Evolutionary conservation across 352 stramenopile genomes (phyloP), one percentile per base, ranked within the genome.

Genomic region (Globisporangium splendens): DNA sequence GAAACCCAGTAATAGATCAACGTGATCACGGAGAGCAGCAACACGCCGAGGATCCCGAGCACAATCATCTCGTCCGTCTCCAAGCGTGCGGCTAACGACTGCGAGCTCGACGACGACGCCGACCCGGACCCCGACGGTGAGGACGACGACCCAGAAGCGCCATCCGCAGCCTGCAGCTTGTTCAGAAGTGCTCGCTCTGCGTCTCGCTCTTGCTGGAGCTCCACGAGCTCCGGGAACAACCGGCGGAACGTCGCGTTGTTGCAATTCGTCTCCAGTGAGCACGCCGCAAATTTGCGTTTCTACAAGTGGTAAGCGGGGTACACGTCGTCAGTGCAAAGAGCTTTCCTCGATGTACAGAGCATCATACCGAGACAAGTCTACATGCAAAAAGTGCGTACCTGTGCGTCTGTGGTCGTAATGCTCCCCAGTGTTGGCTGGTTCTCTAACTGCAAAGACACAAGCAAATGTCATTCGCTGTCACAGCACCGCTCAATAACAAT

Each of bases 161-260:
- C 33, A 35, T 57, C 49, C 1, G 49, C 31, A 1, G 41, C 18
- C 20, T 43, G 57, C 3, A 79, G 56, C 58, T 79, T 70, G 28
- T 61, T 62, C 28, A 75, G 51, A 14, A 78, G 70, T 35, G 73
- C 69, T 41, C 79, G 62, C 28, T 84, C 74, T 24, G 76, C 71
- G 22, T 83, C 68, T 17, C 74, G 74, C 46, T 83, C 54, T 41
- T 80, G 66, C 47, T 96, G 75, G 44, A 95, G 63, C 46, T 83
- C 78, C 35, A 97, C 86, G 14, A 97, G 75, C 21, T 98, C 83
- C 0, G 91, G 89, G 52, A 98, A 98, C 8, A 97, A 63, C 65
- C 89, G 85, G 48, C 84, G 68, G 61, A 98, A 98, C 0, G 77
- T 81, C 5, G 77, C 68, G 56, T 86, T 89, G 50, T 62, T 75